Evolutionary conservation across 2,329 filamentous ascomycete species (phyloP), one percentile per base, ranked within the genome.

Genomic region (Zasmidium citrigriseum): DNA sequence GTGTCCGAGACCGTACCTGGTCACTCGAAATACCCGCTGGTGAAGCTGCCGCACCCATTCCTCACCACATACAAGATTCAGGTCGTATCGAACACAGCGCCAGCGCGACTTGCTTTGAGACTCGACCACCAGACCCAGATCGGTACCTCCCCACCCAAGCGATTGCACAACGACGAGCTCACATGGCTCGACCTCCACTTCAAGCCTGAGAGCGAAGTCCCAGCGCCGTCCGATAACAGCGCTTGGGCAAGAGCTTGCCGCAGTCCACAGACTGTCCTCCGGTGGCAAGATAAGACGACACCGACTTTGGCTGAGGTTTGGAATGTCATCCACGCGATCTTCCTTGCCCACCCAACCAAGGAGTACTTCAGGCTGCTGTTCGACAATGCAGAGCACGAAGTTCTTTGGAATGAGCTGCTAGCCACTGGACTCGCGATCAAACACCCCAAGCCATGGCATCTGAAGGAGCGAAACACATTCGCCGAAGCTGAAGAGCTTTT

Each of bases 31-130:
- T 54, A 54, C 14, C 73, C 76, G 25, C 67, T 67, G 57, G 73
- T 80, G 22, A 80, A 79, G 62, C 73, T 80, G 25, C 78, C 78
- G 20, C 76, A 80, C 57, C 78, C 78, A 3, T 80, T 76, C 52
- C 70, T 80, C 41, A 79, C 77, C 2, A 64, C 73, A 57, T 80
- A 78, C 62, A 70, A 67, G 44, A 75, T 79, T 45, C 48, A 38
- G n/a, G 53, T 47, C 20, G 53, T 54, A 22, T 29, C 27, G 12
- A 64, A 68, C 25, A 58, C 38, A 18, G 46, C 52, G 20, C 52
- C 52, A 4, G 23, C 38, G 21, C 38, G 66, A 1, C 60, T 72
- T 38, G 67, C 66, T 46, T 66, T 80, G 60, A 65, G 54, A n/a
- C 58, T 78, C 1, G 72, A 77, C 34, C 63, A 70, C 25, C 70